phyloP scores from a whole-genome alignment of 352 stramenopile genomes.

The Globisporangium radiosum region DNA sequence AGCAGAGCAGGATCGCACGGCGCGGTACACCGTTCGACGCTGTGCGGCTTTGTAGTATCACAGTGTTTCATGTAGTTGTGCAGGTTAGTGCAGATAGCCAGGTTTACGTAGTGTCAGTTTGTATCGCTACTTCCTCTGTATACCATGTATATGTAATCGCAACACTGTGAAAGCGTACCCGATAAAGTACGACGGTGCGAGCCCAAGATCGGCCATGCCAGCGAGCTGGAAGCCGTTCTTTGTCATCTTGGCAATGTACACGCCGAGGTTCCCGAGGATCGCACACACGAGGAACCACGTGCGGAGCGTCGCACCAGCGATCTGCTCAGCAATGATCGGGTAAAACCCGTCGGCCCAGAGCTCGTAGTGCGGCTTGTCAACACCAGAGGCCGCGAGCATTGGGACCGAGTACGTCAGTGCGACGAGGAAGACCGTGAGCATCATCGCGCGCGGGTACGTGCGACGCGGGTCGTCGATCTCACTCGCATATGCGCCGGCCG shows the following conservation, averaged over 20 bases:
- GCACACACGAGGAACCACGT: slow-evolving; percentile 73
- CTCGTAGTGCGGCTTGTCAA: slow-evolving; percentile 64
- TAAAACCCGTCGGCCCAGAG: slow-evolving; percentile 74
- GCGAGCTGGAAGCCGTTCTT: slow-evolving; percentile 78
- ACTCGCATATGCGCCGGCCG: slow-evolving; percentile 57
- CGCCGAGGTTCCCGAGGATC: slow-evolving; percentile 67
- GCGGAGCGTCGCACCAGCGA: slow-evolving; percentile 60
- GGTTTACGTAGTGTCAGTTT: background rate
- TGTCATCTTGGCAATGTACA: slow-evolving; percentile 78
- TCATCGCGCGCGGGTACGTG: slow-evolving; percentile 72
- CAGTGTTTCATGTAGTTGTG: no score
- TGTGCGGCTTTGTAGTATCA: slow-evolving; percentile 23
- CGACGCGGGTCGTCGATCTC: slow-evolving; percentile 62
- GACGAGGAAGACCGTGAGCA: slow-evolving; percentile 67
- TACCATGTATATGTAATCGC: slow-evolving; percentile 49
- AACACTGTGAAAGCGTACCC: slow-evolving; percentile 4
- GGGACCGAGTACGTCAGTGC: slow-evolving; percentile 69
- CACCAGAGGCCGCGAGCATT: slow-evolving; percentile 59
- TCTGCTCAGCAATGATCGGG: slow-evolving; percentile 53
- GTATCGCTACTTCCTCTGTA: slow-evolving; percentile 21
- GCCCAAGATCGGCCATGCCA: slow-evolving; percentile 71
- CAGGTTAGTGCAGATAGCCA: no score
- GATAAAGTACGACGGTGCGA: slow-evolving; percentile 52
- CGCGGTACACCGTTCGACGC: slow-evolving; percentile 47
- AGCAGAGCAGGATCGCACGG: slow-evolving; percentile 80